Evolutionary conservation across 768 basidiomycete species (phyloP).

Genomic region (Podaxis sp.): DNA sequence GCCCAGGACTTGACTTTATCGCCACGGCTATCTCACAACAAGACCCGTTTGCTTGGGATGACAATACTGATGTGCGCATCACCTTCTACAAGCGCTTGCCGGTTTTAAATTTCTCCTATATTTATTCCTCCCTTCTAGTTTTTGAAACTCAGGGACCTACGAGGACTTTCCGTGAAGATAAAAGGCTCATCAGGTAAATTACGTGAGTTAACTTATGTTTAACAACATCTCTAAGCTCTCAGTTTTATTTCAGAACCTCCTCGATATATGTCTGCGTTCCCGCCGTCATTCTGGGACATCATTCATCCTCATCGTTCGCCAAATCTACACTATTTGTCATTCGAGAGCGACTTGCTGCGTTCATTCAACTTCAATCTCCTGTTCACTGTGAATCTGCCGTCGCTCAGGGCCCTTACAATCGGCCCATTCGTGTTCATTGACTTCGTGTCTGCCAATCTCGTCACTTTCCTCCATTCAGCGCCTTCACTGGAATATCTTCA

Average conservation of each 20-base stretch:
- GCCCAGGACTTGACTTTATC: neutral
- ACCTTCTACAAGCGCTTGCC: neutral
- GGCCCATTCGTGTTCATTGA: neutral
- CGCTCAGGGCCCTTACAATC: neutral
- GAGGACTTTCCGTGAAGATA: neutral
- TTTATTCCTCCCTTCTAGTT: neutral
- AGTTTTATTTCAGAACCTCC: neutral
- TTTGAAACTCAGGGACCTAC: neutral
- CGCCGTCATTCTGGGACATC: neutral
- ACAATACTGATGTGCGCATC: neutral
- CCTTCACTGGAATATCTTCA: neutral
- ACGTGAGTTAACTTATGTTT: neutral
- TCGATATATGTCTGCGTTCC: neutral
- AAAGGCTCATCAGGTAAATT: neutral
- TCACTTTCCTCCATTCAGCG: neutral
- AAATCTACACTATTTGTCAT: neutral
- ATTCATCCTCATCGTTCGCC: constrained; percentile 1
- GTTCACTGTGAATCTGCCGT: neutral
- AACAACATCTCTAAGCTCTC: neutral
- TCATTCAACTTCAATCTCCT: constrained; percentile 2
- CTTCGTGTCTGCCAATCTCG: neutral
- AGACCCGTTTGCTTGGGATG: constrained; percentile 4
- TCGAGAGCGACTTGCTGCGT: neutral
- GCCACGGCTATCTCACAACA: neutral
- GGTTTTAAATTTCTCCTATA: neutral